Evolutionary conservation across 192 early-diverging fungal species (phyloP).

Genomic region (Gamsiella multidivaricata): DNA sequence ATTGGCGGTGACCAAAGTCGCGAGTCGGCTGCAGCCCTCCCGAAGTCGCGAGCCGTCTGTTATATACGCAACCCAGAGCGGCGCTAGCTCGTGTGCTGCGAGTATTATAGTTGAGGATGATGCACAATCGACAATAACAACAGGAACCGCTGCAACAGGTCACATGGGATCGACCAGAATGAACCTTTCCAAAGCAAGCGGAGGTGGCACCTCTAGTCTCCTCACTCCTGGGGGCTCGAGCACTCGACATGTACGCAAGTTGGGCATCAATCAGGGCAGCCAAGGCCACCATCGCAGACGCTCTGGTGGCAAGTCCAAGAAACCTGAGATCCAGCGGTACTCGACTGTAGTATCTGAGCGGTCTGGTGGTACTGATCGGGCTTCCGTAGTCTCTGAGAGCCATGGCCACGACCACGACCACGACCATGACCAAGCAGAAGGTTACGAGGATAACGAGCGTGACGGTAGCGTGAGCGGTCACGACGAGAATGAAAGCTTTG

Average conservation of each 20-base stretch:
- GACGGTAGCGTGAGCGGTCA: neutral
- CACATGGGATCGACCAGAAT: neutral
- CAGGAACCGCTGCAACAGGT: neutral
- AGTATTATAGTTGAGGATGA: slow-evolving; percentile 26
- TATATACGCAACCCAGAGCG: slow-evolving; percentile 3
- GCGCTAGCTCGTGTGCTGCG: slow-evolving; percentile 11
- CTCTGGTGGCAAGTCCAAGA: neutral
- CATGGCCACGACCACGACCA: no score
- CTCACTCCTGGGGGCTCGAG: neutral
- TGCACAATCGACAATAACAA: slow-evolving; percentile 6
- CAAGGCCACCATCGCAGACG: neutral
- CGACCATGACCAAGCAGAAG: no score
- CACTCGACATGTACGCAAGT: neutral
- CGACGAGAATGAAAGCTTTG: slow-evolving; percentile 3
- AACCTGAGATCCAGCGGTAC: neutral
- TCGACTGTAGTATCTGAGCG: slow-evolving; percentile 15
- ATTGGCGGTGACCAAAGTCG: slow-evolving; percentile 38
- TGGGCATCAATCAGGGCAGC: neutral
- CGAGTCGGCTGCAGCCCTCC: slow-evolving; percentile 19
- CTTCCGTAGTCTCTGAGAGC: no score
- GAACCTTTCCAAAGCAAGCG: neutral
- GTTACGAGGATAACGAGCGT: neutral
- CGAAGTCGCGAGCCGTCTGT: slow-evolving; percentile 24
- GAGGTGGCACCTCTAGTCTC: neutral
- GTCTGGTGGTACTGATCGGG: no score